Evolutionary conservation across 257 asterid species (phyloP), one percentile per base, ranked within the genome.

Genomic region (Nicotiana obtusifolia): DNA sequence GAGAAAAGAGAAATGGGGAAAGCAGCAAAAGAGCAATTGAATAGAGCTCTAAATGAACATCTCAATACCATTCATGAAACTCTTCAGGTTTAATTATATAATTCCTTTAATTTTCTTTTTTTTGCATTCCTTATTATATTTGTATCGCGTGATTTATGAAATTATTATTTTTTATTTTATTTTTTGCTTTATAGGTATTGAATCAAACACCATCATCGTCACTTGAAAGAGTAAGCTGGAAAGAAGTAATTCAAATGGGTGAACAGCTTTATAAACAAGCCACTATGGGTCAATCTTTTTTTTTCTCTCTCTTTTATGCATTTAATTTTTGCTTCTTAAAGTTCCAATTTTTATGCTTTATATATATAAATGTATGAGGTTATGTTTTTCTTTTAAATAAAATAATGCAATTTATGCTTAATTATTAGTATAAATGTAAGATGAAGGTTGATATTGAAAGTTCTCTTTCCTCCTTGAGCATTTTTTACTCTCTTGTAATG

Each of bases 231-330:
- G 88, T 88, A 52, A 89, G 89, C 89, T 94, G 99, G 98, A 92
- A 91, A 57, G 94, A 94, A 65, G 99, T 93, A 52, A 82, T 94
- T 94, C 88, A 88, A 83, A 89, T 95, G 87, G 95, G 97, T 35
- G 99, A 95, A 86, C 94, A 91, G 86, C 85, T 95, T 67, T 93
- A 93, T 89, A 92, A 91, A 86, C 97, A 91, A 86, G 99, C 98
- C 66, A 95, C 97, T 20, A 89, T 82, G 66, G 97, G 97, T 95
- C 83, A 85, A 66, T 64, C 83, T 77, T 67, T 84, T 83, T 77
- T 67, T 84, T 62, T 0, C 31, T 37, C 64, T 81, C 73, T 73
- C 24, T 54, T 14, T 71, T 44, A 16, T 79, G n/a, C n/a, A 20
- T 59, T 26, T 52, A 44, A 37, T 28, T 33, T 33, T 33, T 33